Percentiles rank a stretch among this genome's conserved stretches.
Conservation (phyloP, 129 eudicot species). For the Deinandra increscens region DNA sequence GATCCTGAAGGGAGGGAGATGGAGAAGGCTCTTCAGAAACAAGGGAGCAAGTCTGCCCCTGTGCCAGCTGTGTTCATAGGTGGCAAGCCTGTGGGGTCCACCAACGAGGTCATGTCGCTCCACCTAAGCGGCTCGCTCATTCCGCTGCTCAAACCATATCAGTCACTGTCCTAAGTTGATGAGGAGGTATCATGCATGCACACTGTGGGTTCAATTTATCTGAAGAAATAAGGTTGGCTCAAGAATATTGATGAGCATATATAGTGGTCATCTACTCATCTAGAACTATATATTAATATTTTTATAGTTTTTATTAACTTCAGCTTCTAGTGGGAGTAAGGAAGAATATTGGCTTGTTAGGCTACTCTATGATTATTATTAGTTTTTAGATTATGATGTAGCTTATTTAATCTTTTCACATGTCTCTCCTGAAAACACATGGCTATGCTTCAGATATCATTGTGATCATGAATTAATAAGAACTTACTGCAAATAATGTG, state of each 20-base stretch:
- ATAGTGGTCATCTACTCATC: slow-evolving; percentile 13
- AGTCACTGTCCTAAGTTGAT: slow-evolving; percentile 36
- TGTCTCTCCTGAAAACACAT: slow-evolving; percentile 30
- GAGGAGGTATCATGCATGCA: no score
- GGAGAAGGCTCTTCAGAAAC: slow-evolving; percentile 64
- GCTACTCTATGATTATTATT: slow-evolving; percentile 18
- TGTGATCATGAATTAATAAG: slow-evolving; percentile 30
- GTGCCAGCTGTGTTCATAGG: slow-evolving; percentile 85
- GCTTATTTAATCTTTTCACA: slow-evolving; percentile 21
- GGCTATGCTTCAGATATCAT: slow-evolving; percentile 21
- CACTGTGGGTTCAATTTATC: slow-evolving; percentile 16
- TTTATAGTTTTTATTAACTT: slow-evolving; percentile 19
- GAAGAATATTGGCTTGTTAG: slow-evolving; percentile 23
- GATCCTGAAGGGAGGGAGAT: slow-evolving; percentile 68
- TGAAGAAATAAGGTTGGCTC: slow-evolving; percentile 45
- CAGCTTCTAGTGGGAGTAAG: slow-evolving; percentile 8
- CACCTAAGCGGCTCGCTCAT: slow-evolving; percentile 76
- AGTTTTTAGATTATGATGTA: slow-evolving; percentile 33
- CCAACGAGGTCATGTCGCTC: slow-evolving; percentile 68
- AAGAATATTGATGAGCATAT: slow-evolving; percentile 16
- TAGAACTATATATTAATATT: slow-evolving; percentile 24
- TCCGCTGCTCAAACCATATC: slow-evolving; percentile 61
- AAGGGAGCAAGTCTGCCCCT: slow-evolving; percentile 49
- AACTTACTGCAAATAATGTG: not conserved
- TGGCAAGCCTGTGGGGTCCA: slow-evolving; percentile 79